Conservation (phyloP, 2,329 filamentous ascomycete species). For the Microascus cirrosus region DNA sequence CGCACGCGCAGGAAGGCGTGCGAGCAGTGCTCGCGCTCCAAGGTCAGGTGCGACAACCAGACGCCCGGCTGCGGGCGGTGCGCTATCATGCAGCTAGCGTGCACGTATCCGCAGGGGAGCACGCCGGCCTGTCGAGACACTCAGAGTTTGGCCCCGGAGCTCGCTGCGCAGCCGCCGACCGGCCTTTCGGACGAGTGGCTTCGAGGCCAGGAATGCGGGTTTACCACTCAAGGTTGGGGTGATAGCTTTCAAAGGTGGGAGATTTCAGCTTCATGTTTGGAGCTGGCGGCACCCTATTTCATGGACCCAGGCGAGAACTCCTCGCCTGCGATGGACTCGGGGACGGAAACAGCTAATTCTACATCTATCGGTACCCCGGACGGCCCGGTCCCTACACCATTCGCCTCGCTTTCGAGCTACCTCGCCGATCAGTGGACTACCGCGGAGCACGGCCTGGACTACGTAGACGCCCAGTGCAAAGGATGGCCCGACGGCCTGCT, state of each 20-base stretch:
- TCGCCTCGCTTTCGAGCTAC: background rate
- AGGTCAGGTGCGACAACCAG: constrained; percentile 1
- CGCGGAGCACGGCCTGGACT: constrained; percentile 1
- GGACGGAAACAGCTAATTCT: too few relatives aligned
- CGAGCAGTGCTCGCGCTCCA: constrained; percentile 2
- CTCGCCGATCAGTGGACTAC: background rate
- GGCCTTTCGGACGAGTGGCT: too few relatives aligned
- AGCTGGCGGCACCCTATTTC: too few relatives aligned
- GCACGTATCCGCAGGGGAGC: background rate
- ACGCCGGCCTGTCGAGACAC: background rate
- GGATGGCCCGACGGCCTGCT: background rate
- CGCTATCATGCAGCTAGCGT: background rate
- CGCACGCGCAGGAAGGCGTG: constrained; percentile 1
- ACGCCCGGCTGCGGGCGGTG: background rate
- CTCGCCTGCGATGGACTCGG: too few relatives aligned
- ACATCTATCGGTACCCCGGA: background rate
- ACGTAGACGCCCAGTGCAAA: background rate
- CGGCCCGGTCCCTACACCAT: background rate
- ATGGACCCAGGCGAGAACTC: too few relatives aligned
- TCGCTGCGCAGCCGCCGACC: background rate
- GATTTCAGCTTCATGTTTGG: too few relatives aligned
- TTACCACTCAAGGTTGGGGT: too few relatives aligned
- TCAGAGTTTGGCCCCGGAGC: background rate
- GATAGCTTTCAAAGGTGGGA: too few relatives aligned
- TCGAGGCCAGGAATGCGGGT: too few relatives aligned